A percentile compares a stretch with the other conserved stretches of the same genome.
phyloP scores from a whole-genome alignment of 2,329 filamentous ascomycete genomes.

The Daldinia sp. region DNA sequence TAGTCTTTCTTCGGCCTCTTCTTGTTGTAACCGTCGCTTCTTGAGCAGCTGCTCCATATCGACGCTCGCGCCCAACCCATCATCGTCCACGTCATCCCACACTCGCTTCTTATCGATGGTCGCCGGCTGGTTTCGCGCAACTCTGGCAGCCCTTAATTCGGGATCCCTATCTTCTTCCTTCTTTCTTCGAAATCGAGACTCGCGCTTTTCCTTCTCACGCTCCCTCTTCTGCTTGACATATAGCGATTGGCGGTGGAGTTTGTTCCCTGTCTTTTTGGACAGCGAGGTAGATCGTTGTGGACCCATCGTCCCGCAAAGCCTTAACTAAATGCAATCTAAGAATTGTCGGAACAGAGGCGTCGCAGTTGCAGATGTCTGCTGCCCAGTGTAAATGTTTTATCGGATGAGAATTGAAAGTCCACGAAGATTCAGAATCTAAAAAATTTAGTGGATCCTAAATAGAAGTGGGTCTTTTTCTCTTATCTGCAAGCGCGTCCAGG shows the following conservation, averaged over 20 bases:
- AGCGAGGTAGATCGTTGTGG: conserved; percentile 34
- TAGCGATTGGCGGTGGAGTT: conserved; percentile 78
- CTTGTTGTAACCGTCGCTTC: conserved; percentile 61
- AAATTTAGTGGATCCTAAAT: conserved; percentile 30
- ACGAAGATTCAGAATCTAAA: conserved; percentile 26
- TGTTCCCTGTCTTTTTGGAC: conserved; percentile 67
- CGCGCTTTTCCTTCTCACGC: conserved; percentile 76
- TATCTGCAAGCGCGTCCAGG: background rate
- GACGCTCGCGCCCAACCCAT: conserved; percentile 63
- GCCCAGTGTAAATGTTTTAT: conserved; percentile 1
- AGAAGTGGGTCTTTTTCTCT: background rate
- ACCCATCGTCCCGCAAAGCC: conserved; percentile 19
- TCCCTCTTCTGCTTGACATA: conserved; percentile 83
- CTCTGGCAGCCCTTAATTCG: conserved; percentile 73
- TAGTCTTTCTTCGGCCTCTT: conserved; percentile 56
- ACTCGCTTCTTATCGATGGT: conserved; percentile 89
- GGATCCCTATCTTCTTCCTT: conserved; percentile 88
- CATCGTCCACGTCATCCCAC: conserved; percentile 80
- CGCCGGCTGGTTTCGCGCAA: conserved; percentile 78
- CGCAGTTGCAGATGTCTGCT: background rate
- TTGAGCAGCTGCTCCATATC: conserved; percentile 66
- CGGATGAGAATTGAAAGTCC: background rate
- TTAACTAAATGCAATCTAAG: background rate
- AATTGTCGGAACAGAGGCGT: background rate
- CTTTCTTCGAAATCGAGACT: conserved; percentile 79